Conservation (phyloP, 306 rosid genomes). For the Ormosia emarginata region DNA sequence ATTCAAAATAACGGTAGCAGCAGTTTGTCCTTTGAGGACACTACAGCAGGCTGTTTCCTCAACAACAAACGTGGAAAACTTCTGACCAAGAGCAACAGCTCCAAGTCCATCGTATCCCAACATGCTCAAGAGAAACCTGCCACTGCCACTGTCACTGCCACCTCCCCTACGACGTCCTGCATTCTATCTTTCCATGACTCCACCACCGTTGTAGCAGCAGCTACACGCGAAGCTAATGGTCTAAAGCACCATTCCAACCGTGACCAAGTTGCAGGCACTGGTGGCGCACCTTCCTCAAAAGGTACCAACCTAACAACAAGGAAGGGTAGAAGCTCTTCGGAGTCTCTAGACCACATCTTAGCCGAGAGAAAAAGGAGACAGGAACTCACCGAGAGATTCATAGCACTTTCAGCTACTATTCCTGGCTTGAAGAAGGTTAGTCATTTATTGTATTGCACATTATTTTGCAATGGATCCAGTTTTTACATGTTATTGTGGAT, state of each 20-base stretch:
- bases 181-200: neutral
- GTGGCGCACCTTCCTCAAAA: neutral
- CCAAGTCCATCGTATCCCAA: neutral
- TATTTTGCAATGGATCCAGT: neutral
- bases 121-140: neutral
- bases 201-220: neutral
- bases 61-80: neutral
- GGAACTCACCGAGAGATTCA: slow-evolving; percentile 11
- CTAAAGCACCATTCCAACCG: neutral
- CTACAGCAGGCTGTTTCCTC: neutral
- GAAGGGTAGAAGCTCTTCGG: neutral
- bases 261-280: neutral
- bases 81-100: neutral
- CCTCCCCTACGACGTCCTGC: neutral
- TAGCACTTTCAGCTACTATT: slow-evolving; percentile 18
- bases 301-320: neutral
- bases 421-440: slow-evolving; percentile 25
- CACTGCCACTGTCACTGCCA: neutral
- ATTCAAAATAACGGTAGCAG: neutral
- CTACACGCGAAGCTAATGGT: neutral
- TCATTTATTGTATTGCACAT: neutral
- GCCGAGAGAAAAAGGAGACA: slow-evolving; percentile 23
- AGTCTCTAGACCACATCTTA: neutral
- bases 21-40: neutral
- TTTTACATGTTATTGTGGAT: too few species aligned